Evolutionary conservation across 768 basidiomycete species (phyloP).

Genomic region (Macrolepiota fuliginosa): DNA sequence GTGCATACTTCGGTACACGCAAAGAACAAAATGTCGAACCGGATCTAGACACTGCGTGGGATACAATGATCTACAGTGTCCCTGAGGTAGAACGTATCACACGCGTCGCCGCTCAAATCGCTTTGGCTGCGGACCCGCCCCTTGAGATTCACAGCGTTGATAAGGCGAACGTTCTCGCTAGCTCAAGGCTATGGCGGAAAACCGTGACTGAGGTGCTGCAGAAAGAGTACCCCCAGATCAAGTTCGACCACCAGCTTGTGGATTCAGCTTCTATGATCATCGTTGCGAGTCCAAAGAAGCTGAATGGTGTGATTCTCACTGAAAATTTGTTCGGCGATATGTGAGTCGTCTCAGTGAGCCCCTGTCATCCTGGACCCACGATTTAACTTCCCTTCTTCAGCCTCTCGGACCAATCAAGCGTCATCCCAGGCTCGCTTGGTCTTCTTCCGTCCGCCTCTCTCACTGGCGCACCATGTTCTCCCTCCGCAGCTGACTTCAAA

Average conservation of each 20-base stretch:
- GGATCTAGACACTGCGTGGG: slow-evolving; percentile 74
- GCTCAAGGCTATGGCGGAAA: slow-evolving; percentile 91
- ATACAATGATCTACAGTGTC: slow-evolving; percentile 92
- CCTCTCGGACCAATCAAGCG: slow-evolving; percentile 93
- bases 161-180: slow-evolving; percentile 98
- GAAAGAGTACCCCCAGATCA: slow-evolving; percentile 85
- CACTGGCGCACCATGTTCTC: slow-evolving; percentile 75
- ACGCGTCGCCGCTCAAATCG: slow-evolving; percentile 92
- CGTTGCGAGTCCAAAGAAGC: slow-evolving; percentile 82
- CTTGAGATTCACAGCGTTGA: slow-evolving; percentile 91
- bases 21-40: slow-evolving; percentile 78
- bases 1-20: slow-evolving; percentile 91
- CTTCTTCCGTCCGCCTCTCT: slow-evolving; percentile 95
- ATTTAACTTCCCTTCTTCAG: slow-evolving; percentile 34
- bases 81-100: slow-evolving; percentile 93
- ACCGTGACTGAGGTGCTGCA: slow-evolving; percentile 83
- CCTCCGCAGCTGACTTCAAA: slow-evolving; percentile 60
- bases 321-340: slow-evolving; percentile 98
- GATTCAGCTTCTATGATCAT: slow-evolving; percentile 97
- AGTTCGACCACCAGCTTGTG: slow-evolving; percentile 88
- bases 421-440: slow-evolving; percentile 97
- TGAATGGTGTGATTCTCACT: slow-evolving; percentile 94
- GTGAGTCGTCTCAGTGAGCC: slow-evolving; percentile 45
- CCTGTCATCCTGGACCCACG: background rate
- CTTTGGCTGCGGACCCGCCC: slow-evolving; percentile 78